A percentile compares a stretch with the other conserved stretches of the same genome.
Conservation (phyloP, 257 asterid genomes). For the Penstemon newberryi region DNA sequence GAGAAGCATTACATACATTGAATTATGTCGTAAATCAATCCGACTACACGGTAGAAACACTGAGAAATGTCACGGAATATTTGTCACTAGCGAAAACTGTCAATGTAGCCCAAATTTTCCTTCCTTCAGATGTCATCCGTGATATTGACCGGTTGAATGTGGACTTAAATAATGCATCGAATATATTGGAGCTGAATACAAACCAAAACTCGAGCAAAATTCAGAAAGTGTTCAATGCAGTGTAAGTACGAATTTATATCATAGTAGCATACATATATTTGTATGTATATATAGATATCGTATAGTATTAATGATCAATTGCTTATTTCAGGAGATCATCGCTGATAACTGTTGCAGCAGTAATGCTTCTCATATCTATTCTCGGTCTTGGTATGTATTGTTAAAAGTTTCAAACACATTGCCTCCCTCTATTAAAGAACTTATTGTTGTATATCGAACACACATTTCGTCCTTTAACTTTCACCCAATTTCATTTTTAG, state of each 20-base stretch:
- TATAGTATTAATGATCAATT: slow-evolving; percentile 22
- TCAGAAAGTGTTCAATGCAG: slow-evolving; percentile 59
- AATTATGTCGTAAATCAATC: slow-evolving; percentile 90
- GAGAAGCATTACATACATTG: slow-evolving; percentile 73
- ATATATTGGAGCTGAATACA: slow-evolving; percentile 68
- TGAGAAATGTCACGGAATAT: slow-evolving; percentile 78
- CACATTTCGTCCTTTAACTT: too few species aligned
- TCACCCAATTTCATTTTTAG: too few species aligned
- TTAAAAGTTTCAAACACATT: background rate
- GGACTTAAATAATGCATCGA: slow-evolving; percentile 71
- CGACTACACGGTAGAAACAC: slow-evolving; percentile 80
- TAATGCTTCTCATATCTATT: slow-evolving; percentile 79
- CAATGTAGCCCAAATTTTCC: slow-evolving; percentile 82
- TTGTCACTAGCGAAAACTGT: slow-evolving; percentile 77
- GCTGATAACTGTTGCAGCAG: slow-evolving; percentile 64
- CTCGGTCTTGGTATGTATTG: slow-evolving; percentile 80
- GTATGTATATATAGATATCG: background rate
- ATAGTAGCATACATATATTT: too few species aligned
- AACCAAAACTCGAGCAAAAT: slow-evolving; percentile 63
- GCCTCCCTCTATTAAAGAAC: too few species aligned
- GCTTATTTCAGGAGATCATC: slow-evolving; percentile 63
- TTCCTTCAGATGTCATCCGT: slow-evolving; percentile 70
- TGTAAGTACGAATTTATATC: slow-evolving; percentile 45
- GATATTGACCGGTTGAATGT: slow-evolving; percentile 74
- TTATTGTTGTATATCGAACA: too few species aligned